Conservation (phyloP, 2,329 filamentous ascomycete species). For the Colletotrichum aenigma region DNA sequence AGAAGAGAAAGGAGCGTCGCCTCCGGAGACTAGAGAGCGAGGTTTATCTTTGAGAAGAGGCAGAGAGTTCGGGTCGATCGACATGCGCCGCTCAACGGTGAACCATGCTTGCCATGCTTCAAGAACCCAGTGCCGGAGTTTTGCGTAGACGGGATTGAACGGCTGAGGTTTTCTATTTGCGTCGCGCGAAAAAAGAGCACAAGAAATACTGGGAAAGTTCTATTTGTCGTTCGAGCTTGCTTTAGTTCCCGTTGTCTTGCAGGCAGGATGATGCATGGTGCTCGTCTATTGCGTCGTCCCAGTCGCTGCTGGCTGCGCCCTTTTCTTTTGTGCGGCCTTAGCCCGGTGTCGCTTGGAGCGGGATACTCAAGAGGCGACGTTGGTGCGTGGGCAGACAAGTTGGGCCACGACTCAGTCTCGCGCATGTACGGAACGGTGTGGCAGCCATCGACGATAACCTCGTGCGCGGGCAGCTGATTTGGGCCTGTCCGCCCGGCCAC, state of each 20-base stretch:
- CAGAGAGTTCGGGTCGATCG: neutral
- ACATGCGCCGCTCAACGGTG: neutral
- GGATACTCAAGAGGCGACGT: neutral
- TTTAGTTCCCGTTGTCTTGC: neutral
- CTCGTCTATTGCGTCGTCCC: neutral
- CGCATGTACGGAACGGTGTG: neutral
- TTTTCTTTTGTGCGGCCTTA: neutral
- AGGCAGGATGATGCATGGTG: constrained; percentile 10
- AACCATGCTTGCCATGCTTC: neutral
- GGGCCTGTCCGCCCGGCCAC: neutral
- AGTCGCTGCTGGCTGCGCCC: neutral
- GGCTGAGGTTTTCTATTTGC: neutral
- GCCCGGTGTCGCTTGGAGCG: constrained; percentile 4
- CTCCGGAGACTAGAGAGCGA: neutral
- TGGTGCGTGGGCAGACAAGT: neutral
- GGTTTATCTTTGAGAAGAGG: neutral
- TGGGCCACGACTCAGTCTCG: neutral
- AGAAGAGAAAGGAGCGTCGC: neutral
- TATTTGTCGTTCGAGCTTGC: neutral
- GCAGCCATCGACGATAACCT: constrained; percentile 7
- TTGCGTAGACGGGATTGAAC: neutral
- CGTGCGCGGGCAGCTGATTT: neutral
- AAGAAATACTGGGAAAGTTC: neutral
- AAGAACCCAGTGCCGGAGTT: neutral
- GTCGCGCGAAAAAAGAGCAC: neutral